Percentiles rank a stretch among this genome's conserved stretches.
Conservation (phyloP, 1,284 basidiomycete genomes). For the Pulveroboletus sp. region DNA sequence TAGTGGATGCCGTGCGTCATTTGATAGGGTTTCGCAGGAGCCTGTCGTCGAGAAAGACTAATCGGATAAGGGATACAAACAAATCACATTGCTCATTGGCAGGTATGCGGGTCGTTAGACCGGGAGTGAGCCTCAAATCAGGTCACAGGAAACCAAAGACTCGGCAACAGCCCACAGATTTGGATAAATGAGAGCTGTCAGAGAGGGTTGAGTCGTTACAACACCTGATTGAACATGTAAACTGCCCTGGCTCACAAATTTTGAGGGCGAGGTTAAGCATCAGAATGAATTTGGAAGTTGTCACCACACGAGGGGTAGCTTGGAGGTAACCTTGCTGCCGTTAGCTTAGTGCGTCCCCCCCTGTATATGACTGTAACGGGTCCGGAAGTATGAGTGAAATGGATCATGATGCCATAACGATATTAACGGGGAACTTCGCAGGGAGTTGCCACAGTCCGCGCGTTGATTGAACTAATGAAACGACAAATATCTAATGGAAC, state of each 20-base stretch:
- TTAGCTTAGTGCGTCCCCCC: constrained; percentile 25
- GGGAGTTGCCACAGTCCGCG: constrained; percentile 6
- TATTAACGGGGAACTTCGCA: constrained; percentile 36
- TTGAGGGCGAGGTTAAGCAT: constrained; percentile 23
- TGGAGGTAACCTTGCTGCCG: constrained; percentile 27
- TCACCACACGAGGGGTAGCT: constrained; percentile 15
- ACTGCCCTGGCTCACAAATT: constrained; percentile 32
- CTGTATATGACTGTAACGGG: constrained; percentile 40
- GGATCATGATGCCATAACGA: constrained; percentile 38
- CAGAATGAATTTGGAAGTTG: constrained; percentile 30
- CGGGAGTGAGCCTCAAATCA: constrained; percentile 26
- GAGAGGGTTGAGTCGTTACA: constrained; percentile 28
- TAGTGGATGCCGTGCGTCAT: constrained; percentile 37
- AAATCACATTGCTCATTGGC: constrained; percentile 13
- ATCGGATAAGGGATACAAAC: constrained; percentile 34
- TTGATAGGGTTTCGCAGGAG: constrained; percentile 39
- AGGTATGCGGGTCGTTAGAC: constrained; percentile 18
- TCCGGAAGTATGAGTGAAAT: constrained; percentile 21
- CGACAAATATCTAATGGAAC: constrained; percentile 8
- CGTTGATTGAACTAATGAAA: constrained; percentile 15
- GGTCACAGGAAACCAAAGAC: constrained; percentile 28
- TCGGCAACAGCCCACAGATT: constrained; percentile 28
- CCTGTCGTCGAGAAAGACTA: constrained; percentile 42
- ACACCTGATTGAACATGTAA: constrained; percentile 24
- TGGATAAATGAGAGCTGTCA: constrained; percentile 38